Conservation (phyloP, 768 basidiomycete species). For the Kwoniella bestiolae region DNA sequence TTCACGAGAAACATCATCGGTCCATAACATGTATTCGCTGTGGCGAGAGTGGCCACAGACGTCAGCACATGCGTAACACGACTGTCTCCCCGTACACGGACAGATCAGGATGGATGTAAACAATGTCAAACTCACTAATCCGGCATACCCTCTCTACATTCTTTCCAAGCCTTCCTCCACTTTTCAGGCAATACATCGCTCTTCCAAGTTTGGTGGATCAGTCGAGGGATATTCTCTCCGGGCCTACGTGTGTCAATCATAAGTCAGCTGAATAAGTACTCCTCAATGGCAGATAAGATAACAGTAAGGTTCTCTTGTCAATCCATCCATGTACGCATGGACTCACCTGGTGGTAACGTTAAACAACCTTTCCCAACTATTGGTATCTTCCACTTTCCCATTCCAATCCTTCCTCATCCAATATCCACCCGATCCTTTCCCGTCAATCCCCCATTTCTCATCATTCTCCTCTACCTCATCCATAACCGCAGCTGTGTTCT, state of each 20-base stretch:
- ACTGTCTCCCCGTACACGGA: constrained; percentile 25
- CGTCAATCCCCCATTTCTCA: constrained; percentile 43
- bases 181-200: constrained; percentile 77
- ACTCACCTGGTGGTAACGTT: constrained; percentile 53
- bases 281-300: constrained; percentile 11
- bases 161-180: constrained; percentile 80
- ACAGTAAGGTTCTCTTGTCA: not conserved
- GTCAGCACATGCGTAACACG: no score
- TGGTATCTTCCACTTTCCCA: constrained; percentile 45
- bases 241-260: constrained; percentile 59
- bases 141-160: constrained; percentile 86
- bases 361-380: constrained; percentile 50
- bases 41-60: no score
- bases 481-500: not conserved
- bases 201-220: constrained; percentile 99
- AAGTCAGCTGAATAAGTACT: constrained; percentile 8
- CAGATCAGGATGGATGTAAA: not conserved
- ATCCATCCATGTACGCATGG: not conserved
- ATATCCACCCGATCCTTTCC: constrained; percentile 48
- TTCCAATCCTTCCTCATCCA: constrained; percentile 55
- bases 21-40: constrained; percentile 98
- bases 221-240: constrained; percentile 80
- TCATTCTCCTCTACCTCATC: not conserved
- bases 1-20: constrained; percentile 82
- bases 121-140: constrained; percentile 82